Evolutionary conservation across 352 stramenopile species (phyloP).

Genomic region (Phytophthora chlamydospora): DNA sequence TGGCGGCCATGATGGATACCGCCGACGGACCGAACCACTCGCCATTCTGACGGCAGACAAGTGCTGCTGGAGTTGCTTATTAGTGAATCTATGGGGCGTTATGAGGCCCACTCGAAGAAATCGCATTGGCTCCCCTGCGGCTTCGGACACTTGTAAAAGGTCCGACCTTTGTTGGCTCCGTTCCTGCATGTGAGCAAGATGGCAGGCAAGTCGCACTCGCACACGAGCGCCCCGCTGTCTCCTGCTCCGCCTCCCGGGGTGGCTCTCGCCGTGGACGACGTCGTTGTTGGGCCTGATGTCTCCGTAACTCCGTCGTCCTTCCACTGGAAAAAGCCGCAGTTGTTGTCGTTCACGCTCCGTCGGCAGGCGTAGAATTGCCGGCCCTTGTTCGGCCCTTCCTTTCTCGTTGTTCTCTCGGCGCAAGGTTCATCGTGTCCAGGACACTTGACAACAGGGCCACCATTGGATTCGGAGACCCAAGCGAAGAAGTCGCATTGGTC

Average conservation of each 20-base stretch:
- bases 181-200: constrained; percentile 72
- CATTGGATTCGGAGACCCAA: constrained; percentile 77
- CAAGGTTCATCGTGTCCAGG: constrained; percentile 68
- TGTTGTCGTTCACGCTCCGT: constrained; percentile 59
- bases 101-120: constrained; percentile 93
- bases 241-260: background rate
- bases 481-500: constrained; percentile 94
- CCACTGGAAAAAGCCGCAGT: constrained; percentile 78
- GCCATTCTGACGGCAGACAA: constrained; percentile 19
- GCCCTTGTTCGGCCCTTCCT: constrained; percentile 73
- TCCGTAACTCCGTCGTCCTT: constrained; percentile 58
- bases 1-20: constrained; percentile 66
- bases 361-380: constrained; percentile 68
- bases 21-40: constrained; percentile 39
- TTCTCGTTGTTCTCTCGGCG: constrained; percentile 63
- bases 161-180: constrained; percentile 88
- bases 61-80: constrained; percentile 3
- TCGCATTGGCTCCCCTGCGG: constrained; percentile 83
- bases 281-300: background rate
- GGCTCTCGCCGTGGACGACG: constrained; percentile 5
- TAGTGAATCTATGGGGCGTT: constrained; percentile 23
- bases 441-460: constrained; percentile 42
- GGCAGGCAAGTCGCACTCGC: constrained; percentile 49
- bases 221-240: constrained; percentile 29
- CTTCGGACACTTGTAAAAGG: constrained; percentile 94